Evolutionary conservation across 106 monocot genomes (phyloP).

Genomic region (Acanthochlamys bracteata): DNA sequence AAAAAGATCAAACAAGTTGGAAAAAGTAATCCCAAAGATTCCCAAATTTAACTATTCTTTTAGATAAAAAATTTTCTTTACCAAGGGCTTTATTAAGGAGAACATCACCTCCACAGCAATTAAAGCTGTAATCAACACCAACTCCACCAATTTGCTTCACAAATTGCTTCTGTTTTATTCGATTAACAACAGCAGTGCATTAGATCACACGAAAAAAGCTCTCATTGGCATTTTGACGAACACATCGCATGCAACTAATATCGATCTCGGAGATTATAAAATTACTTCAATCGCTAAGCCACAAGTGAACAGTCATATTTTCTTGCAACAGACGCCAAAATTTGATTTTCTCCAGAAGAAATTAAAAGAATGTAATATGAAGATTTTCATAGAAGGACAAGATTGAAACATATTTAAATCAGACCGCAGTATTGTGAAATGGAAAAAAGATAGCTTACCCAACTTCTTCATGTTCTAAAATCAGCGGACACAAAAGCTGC

Average conservation of each 20-base stretch:
- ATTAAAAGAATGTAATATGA: too few species aligned
- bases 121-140: slow-evolving; percentile 12
- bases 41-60: neutral
- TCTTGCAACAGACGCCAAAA: too few species aligned
- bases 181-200: neutral
- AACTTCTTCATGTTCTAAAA: slow-evolving; percentile 11
- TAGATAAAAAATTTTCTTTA: neutral
- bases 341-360: too few species aligned
- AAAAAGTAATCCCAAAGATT: too few species aligned
- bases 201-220: neutral
- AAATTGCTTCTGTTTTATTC: slow-evolving; percentile 1
- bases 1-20: too few species aligned
- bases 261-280: too few species aligned
- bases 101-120: neutral
- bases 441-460: slow-evolving; percentile 5
- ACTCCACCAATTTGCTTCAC: slow-evolving; percentile 4
- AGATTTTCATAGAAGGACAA: too few species aligned
- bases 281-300: too few species aligned
- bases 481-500: slow-evolving; percentile 7
- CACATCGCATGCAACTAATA: too few species aligned
- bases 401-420: too few species aligned
- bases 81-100: slow-evolving; percentile 13
- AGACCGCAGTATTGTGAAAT: neutral
- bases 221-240: neutral
- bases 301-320: too few species aligned